These are phyloP conservation scores for Tuber magnatum DNA, from an alignment of 495 filamentous ascomycete genomes.

Conservation along the genomic window DNA sequence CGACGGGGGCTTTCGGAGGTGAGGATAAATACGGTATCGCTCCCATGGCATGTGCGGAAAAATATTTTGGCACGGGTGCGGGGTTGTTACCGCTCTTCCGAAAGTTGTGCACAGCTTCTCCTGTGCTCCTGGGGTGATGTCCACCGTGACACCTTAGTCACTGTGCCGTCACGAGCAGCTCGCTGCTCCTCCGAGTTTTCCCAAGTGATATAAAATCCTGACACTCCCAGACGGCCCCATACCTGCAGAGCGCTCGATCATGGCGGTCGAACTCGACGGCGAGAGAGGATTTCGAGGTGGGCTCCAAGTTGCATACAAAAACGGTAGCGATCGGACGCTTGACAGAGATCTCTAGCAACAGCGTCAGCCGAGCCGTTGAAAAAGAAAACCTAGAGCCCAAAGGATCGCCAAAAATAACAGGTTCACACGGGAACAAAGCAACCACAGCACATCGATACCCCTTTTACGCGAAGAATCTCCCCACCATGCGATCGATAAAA, in stretches of 20 bases:
- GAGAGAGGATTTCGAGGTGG: neutral
- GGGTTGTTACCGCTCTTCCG: neutral
- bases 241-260: neutral
- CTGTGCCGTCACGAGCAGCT: neutral
- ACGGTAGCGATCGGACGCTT: neutral
- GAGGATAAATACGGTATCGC: neutral
- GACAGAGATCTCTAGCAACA: neutral
- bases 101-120: neutral
- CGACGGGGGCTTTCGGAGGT: neutral
- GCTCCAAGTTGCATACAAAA: constrained; percentile 3
- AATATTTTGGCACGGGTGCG: neutral
- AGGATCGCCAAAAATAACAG: neutral
- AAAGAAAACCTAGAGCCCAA: neutral
- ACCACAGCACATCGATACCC: neutral
- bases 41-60: neutral
- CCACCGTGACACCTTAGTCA: neutral
- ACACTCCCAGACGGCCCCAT: neutral
- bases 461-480: constrained; percentile 1
- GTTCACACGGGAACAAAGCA: neutral
- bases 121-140: neutral
- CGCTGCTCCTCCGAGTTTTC: neutral
- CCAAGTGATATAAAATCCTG: constrained; percentile 3
- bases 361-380: neutral
- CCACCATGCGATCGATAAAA: neutral
- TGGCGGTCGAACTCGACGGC: neutral